Conservation (phyloP, 306 rosid species). For the Astragalus glycyphyllos region DNA sequence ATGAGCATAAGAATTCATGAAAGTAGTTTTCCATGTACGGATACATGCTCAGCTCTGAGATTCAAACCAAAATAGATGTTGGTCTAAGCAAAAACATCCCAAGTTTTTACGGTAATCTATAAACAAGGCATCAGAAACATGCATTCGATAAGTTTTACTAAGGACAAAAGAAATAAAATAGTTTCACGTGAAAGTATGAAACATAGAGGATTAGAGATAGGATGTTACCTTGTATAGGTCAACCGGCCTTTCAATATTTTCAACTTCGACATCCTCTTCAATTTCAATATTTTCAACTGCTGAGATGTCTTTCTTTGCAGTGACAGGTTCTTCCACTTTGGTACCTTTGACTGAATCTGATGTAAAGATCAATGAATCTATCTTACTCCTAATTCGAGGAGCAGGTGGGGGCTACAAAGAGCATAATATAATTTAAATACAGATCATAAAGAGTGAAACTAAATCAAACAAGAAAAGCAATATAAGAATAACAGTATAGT, state of each 20-base stretch:
- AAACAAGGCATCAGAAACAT: slow-evolving; percentile 14
- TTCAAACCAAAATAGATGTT: slow-evolving; percentile 33
- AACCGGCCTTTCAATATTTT: slow-evolving; percentile 92
- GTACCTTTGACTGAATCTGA: slow-evolving; percentile 71
- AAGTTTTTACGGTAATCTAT: neutral
- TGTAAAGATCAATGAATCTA: slow-evolving; percentile 84
- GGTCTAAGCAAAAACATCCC: slow-evolving; percentile 30
- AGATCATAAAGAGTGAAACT: slow-evolving; percentile 27
- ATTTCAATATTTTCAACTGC: slow-evolving; percentile 47
- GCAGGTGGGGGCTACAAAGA: slow-evolving; percentile 87
- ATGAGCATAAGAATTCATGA: slow-evolving; percentile 27
- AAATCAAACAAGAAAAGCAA: slow-evolving; percentile 25
- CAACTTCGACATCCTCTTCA: slow-evolving; percentile 71
- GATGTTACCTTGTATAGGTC: slow-evolving; percentile 88
- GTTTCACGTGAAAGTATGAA: slow-evolving; percentile 24
- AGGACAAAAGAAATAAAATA: slow-evolving; percentile 12
- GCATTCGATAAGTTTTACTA: slow-evolving; percentile 32
- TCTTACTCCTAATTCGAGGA: slow-evolving; percentile 85
- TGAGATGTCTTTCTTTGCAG: slow-evolving; percentile 46
- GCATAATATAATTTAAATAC: slow-evolving; percentile 34
- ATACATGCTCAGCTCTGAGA: slow-evolving; percentile 11
- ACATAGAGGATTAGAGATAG: neutral
- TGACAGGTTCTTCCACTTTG: slow-evolving; percentile 55
- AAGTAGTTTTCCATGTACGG: neutral
- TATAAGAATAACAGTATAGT: slow-evolving; percentile 19